Conservation (phyloP, 768 basidiomycete genomes). For the Pisolithus microcarpus region DNA sequence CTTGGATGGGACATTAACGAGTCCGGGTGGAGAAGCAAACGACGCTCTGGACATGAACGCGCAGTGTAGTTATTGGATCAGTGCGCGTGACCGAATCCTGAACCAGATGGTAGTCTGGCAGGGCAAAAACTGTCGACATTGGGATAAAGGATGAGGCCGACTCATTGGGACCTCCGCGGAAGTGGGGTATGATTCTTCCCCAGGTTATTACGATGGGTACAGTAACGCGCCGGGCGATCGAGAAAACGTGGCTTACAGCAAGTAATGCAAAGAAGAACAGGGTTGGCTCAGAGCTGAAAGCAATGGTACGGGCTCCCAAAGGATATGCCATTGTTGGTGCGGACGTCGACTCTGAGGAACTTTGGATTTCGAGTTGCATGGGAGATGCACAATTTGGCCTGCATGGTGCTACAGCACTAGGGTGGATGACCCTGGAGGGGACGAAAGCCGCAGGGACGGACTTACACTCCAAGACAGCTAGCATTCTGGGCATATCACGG, state of each 20-base stretch:
- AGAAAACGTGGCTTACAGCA: conserved; percentile 97
- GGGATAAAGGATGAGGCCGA: conserved; percentile 33
- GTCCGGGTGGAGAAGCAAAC: conserved; percentile 71
- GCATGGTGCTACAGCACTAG: conserved; percentile 93
- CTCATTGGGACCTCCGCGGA: conserved; percentile 29
- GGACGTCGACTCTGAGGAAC: conserved; percentile 96
- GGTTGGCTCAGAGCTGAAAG: conserved; percentile 96
- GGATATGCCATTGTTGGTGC: conserved; percentile 96
- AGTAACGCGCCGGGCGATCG: conserved; percentile 93
- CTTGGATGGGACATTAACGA: conserved; percentile 79
- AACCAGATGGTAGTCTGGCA: conserved; percentile 94
- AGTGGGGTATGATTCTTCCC: conserved; percentile 89
- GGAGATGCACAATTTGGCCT: conserved; percentile 97
- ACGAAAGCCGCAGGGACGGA: conserved; percentile 94
- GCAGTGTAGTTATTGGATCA: conserved; percentile 97
- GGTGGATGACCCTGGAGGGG: conserved; percentile 99
- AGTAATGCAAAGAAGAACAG: conserved; percentile 97
- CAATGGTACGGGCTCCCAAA: conserved; percentile 91
- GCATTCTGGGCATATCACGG: conserved; percentile 84
- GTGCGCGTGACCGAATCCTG: conserved; percentile 81
- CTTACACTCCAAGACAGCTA: conserved; percentile 93
- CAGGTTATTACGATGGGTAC: conserved; percentile 99
- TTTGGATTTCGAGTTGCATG: conserved; percentile 99
- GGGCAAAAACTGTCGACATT: conserved; percentile 39
- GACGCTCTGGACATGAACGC: conserved; percentile 89